Evolutionary conservation across 164 flowering plant species (phyloP).

Genomic region (Sedum album): DNA sequence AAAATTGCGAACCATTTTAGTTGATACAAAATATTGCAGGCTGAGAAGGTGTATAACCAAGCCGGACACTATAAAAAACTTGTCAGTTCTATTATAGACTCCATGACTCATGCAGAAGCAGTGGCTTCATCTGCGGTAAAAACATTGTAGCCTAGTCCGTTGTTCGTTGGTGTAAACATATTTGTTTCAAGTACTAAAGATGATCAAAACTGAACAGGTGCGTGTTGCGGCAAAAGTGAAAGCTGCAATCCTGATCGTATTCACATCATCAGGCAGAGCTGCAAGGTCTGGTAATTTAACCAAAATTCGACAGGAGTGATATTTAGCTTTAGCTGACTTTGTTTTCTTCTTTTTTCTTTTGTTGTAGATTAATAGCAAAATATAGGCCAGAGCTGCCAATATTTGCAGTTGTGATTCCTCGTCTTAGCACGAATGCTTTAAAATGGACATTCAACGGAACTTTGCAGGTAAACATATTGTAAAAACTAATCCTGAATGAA

Average conservation of each 20-base stretch:
- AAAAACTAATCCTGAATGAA: neutral
- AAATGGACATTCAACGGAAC: conserved; percentile 38
- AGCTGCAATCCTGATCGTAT: conserved; percentile 43
- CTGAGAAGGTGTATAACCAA: conserved; percentile 44
- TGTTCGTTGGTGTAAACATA: neutral
- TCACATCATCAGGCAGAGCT: conserved; percentile 45
- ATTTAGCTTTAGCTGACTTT: neutral
- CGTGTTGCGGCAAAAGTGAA: conserved; percentile 36
- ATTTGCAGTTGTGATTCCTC: conserved; percentile 38
- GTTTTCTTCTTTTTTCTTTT: neutral
- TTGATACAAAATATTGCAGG: conserved; percentile 21
- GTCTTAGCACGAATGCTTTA: conserved; percentile 21
- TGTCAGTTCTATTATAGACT: conserved; percentile 29
- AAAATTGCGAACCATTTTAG: neutral
- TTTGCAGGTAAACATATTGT: conserved; percentile 22
- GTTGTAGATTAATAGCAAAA: conserved; percentile 39
- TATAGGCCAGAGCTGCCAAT: conserved; percentile 43
- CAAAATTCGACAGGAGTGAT: neutral
- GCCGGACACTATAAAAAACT: conserved; percentile 30
- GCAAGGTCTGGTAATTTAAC: conserved; percentile 31
- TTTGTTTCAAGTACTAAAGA: neutral
- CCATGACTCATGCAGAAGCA: conserved; percentile 42
- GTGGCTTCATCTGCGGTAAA: conserved; percentile 55
- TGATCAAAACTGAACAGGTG: conserved; percentile 21
- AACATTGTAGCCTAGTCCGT: neutral